Evolutionary conservation across 2,329 filamentous ascomycete species (phyloP).

Genomic region (Pezicula neosporulosa): DNA sequence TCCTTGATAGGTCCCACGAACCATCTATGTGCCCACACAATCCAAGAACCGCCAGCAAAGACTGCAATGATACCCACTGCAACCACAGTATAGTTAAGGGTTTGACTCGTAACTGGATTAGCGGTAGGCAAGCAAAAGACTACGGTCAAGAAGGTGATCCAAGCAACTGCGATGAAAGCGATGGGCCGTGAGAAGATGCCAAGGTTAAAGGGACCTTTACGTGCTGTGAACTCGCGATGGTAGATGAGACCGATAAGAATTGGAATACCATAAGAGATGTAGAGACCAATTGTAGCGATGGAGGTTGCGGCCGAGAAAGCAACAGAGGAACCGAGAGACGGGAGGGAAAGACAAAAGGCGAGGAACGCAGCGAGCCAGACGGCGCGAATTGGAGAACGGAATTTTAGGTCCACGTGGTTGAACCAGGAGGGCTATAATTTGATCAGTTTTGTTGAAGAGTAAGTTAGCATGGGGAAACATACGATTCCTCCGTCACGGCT

Average conservation of each 20-base stretch:
- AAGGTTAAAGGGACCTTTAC: conserved; percentile 55
- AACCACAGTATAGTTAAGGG: conserved; percentile 56
- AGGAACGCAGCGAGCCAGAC: conserved; percentile 53
- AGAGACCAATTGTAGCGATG: conserved; percentile 56
- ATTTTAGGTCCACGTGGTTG: conserved; percentile 46
- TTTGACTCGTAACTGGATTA: conserved; percentile 53
- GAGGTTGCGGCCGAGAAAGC: conserved; percentile 56
- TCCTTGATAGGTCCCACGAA: conserved; percentile 53
- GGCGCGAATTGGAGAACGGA: conserved; percentile 46
- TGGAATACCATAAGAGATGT: conserved; percentile 55
- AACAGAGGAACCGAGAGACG: conserved; percentile 49
- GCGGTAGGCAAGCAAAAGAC: conserved; percentile 54
- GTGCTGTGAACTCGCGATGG: conserved; percentile 40
- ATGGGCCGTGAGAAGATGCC: conserved; percentile 40
- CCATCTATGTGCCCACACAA: conserved; percentile 50
- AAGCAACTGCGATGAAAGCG: conserved; percentile 43
- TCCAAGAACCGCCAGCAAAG: conserved; percentile 44
- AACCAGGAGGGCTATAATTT: conserved; percentile 42
- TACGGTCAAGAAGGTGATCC: conserved; percentile 53
- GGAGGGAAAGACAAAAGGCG: conserved; percentile 51
- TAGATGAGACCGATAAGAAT: conserved; percentile 52
- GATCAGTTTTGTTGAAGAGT: background rate
- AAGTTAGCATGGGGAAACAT: conserved; percentile 11
- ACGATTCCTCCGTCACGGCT: conserved; percentile 50
- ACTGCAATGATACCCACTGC: conserved; percentile 54